Evolutionary conservation across 352 stramenopile species (phyloP).

Genomic region (Globisporangium ultimum): DNA sequence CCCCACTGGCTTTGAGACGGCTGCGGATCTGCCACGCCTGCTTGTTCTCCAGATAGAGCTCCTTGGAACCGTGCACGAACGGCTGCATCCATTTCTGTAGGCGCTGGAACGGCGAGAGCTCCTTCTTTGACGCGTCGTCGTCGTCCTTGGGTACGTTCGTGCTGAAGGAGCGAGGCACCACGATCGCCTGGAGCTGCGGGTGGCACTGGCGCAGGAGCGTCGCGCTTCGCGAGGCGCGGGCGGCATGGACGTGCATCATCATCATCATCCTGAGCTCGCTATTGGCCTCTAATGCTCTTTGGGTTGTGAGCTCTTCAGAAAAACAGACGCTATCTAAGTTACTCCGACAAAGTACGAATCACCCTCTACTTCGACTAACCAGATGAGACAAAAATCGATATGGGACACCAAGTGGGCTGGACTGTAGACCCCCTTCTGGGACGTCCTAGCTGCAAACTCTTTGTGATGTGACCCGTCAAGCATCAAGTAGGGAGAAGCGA

Average conservation of each 20-base stretch:
- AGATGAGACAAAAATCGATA: neutral
- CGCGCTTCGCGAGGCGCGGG: neutral
- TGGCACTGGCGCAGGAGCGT: neutral
- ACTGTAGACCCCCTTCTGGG: too few species aligned
- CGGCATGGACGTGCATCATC: neutral
- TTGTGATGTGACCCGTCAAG: neutral
- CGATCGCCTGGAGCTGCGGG: neutral
- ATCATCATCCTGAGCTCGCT: neutral
- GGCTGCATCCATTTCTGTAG: slow-evolving; percentile 82
- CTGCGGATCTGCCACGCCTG: slow-evolving; percentile 67
- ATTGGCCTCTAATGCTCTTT: neutral
- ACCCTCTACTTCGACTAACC: neutral
- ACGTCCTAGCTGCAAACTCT: too few species aligned
- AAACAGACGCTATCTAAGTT: neutral
- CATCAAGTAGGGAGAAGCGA: neutral
- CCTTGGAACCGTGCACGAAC: slow-evolving; percentile 69
- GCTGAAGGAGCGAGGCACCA: slow-evolving; percentile 1
- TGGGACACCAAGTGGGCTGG: too few species aligned
- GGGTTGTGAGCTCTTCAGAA: neutral
- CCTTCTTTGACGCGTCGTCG: slow-evolving; percentile 21
- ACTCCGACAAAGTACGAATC: neutral
- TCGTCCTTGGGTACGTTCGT: neutral
- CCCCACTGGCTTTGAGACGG: slow-evolving; percentile 42
- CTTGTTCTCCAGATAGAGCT: slow-evolving; percentile 73
- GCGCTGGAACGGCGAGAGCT: slow-evolving; percentile 69